Evolutionary conservation across 2,329 filamentous ascomycete species (phyloP), one percentile per base, ranked within the genome.

Genomic region (Cyanodermella asteris): DNA sequence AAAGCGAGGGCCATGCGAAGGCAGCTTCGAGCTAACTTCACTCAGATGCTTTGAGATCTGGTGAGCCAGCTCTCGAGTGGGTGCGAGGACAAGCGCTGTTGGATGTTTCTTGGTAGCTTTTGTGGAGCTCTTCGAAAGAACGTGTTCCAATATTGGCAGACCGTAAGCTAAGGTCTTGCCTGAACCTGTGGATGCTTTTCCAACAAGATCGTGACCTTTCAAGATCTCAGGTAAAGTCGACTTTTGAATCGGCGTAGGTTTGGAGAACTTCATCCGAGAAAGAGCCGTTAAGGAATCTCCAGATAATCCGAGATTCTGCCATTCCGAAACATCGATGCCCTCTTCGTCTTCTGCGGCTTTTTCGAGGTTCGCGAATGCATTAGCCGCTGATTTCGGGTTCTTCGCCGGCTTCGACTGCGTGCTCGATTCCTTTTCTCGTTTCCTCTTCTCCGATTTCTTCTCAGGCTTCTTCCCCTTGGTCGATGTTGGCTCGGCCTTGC

Each of bases 101-200:
- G 81, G 74, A 1, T 51, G 47, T 30, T 56, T 52, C 3, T 45
- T 39, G 7, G 34, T 26, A 13, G 42, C 38, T 11, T 45, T 38
- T 4, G 37, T 38, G 3, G 47, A 40, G 18, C 51, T 40, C 15
- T 53, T 48, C 13, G 53, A 47, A 24, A 44, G 41, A 27, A 50
- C 40, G 28, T 64, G 61, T 46, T 97, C 82, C 7, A 94, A 56
- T 28, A 97, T 87, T 0, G 87, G 87, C 33, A 97, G 81, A 2
- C 74, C 80, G 46, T 91, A 97, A 0, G 87, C 84, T 22, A 97
- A 55, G 0, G 87, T 97, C 51, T 97, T 97, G 38, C 87, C 87
- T 9, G 87, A 94, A 35, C 87, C 87, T 0, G 87, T 97, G 7
- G 84, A 74, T 2, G 87, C 87, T 51, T 97, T 97, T 20, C 87